Evolutionary conservation across 148 eudicot species (phyloP), one percentile per base, ranked within the genome.

Genomic region (Cornus florida): DNA sequence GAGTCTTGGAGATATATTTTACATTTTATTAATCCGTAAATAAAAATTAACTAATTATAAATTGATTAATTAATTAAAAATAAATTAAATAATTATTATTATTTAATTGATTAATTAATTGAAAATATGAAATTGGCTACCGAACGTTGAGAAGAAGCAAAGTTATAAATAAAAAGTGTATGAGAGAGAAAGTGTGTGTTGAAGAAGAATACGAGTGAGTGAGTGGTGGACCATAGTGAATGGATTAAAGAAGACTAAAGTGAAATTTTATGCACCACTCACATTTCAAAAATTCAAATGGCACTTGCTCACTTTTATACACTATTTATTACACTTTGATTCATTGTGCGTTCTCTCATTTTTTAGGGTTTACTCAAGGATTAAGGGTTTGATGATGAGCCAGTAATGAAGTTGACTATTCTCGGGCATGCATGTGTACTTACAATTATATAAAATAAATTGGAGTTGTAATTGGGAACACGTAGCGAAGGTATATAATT

Each of bases 131-230:
- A 50, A 43, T 68, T 68, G 73, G 73, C 67, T 67, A 76, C 71
- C 71, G 43, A 76, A 76, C 78, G 78, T 76, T 76, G 62, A 46
- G 73, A 7, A 20, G 48, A 77, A 68, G 79, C 73, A 77, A 77
- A 77, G 79, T 16, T 67, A 69, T 67, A 38, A 19, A 67, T 28
- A 28, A 71, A 76, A 75, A 31, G 38, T 43, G 48, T 24, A 24
- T 6, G 70, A 22, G 78, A 32, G 41, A 50, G 28, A 69, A 70
- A 33, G 32, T 19, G 31, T 31, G 69, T n/a, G 77, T 38, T 12
- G 69, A 62, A 74, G 67, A 57, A 74, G 67, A 57, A 74, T 8
- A 19, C 14, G 62, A 41, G 39, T 28, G 28, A 35, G 23, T 12
- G 56, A 57, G 43, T 39, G 78, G 71, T 62, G 31, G 59, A n/a